Base-by-base conservation (phyloP, 2,329 filamentous ascomycete species). In the Pseudopyricularia cyperi region DNA sequence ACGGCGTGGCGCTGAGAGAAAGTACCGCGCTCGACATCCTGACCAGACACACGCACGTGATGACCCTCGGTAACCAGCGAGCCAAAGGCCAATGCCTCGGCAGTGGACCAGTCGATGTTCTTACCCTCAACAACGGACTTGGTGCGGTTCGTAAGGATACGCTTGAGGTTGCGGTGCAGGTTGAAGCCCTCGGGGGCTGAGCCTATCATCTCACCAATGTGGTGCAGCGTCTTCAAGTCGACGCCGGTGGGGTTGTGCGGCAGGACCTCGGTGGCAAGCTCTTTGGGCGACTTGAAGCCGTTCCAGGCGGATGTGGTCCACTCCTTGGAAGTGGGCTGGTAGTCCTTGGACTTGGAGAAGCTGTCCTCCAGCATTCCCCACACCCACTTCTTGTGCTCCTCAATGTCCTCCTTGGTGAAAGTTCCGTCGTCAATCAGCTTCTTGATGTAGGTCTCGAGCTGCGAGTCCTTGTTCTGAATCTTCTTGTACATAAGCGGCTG, bases 401-500 rank as follows among this genome's bases (percentile, higher is more conserved):
- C 91, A 55, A 98, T 85, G 65, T 98, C 93, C 62, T 93, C 90
- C 73, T 95, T 91, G 59, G 88, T 95, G 73, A 98, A 98, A 52
- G 87, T 95, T 61, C 90, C 89, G 64, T 96, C 90, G 56, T 89
- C 77, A 44, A 96, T 76, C 52, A 98, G 83, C 76, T 95, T 87
- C 64, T 95, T 80, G 59, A 93, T 80, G 66, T 98, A 98, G 63
- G 88, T 87, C 65, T 95, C 85, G 54, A 98, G 83, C 66, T 93
- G 87, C 46, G 85, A 82, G 57, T 85, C 79, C 68, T 97, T 89
- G 55, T 84, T 77, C 60, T 83, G 80, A 65, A 98, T 97, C 63
- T 87, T 87, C 83, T 97, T 96, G 81, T 98, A 98, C 93, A 98
- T 98, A 60, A 96, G 74, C 39, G 93, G 93, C 68, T 98, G 93